Evolutionary conservation across 352 stramenopile genomes (phyloP), one percentile per base, ranked within the genome.

Genomic region (Phytophthora idaei): DNA sequence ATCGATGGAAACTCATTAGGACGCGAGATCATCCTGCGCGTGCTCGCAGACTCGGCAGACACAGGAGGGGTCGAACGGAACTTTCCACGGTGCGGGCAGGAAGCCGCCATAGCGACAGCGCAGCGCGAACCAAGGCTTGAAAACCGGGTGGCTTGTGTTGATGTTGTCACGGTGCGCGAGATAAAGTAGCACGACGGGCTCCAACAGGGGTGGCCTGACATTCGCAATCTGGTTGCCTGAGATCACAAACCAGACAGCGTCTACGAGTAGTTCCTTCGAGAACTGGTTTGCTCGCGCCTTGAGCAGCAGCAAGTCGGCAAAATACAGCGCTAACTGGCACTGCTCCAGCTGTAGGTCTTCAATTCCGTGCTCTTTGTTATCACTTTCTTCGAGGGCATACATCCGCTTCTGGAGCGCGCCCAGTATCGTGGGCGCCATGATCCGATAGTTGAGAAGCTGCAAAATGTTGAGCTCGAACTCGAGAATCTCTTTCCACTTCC

Each of bases 101-200:
- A 73, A 73, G 28, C 64, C 52, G 14, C 81, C 81, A 66, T 88
- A 89, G 49, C 83, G 74, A 47, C 83, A 91, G 15, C 83, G 83
- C 37, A 91, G 50, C n/a, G 83, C 83, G 44, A 90, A 89, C 79
- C 80, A 88, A 21, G 72, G 63, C 65, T 85, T 83, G 64, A 71
- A 89, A 21, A 73, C 65, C 0, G 57, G 5, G 50, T 89, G 79
- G 27, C 62, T 71, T n/a, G 80, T 73, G 61, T 91, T 85, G 54
- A 91, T 89, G 48, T 85, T 87, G 68, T 91, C 81, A 14, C 77
- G 76, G 39, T 91, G 83, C 9, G 78, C 73, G 8, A 90, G 77
- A 44, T 84, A 90, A 29, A 91, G 67, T 21, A 89, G 62, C 29
- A 91, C 67, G 8, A 91, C 81, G 0, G 79, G 77, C 4, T 78